Evolutionary conservation across 768 basidiomycete species (phyloP).

Genomic region (Pleurotus giganteus): DNA sequence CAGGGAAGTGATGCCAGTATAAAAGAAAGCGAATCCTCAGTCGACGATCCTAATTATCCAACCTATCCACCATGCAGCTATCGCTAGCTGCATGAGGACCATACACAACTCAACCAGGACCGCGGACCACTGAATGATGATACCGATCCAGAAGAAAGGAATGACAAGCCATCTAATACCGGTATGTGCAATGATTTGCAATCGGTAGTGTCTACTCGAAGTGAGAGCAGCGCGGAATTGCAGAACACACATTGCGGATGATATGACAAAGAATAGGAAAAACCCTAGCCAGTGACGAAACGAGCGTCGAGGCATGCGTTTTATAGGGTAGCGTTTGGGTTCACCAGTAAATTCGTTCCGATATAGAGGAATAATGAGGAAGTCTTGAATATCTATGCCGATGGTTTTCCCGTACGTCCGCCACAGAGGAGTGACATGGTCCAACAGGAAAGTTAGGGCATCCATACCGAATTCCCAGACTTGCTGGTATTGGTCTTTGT

Average conservation of each 20-base stretch:
- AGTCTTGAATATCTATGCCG: conserved; percentile 75
- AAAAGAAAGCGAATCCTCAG: background rate
- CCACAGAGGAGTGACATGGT: conserved; percentile 80
- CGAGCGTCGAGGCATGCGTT: conserved; percentile 58
- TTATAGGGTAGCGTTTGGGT: conserved; percentile 62
- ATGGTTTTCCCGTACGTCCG: conserved; percentile 80
- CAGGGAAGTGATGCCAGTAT: conserved; percentile 2
- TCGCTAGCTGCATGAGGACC: conserved; percentile 55
- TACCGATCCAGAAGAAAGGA: conserved; percentile 62
- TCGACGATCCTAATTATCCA: conserved; percentile 57
- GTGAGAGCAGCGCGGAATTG: conserved; percentile 59
- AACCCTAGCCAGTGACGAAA: conserved; percentile 68
- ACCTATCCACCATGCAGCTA: conserved; percentile 73
- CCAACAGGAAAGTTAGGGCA: conserved; percentile 69
- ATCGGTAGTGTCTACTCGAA: conserved; percentile 49
- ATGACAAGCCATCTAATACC: conserved; percentile 62
- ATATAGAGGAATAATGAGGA: conserved; percentile 79
- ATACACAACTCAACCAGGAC: conserved; percentile 58
- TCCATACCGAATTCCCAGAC: conserved; percentile 83
- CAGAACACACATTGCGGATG: conserved; percentile 48
- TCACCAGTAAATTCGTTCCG: conserved; percentile 85
- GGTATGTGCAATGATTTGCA: conserved; percentile 57
- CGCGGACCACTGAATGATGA: conserved; percentile 67
- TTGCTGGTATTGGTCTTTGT: conserved; percentile 77
- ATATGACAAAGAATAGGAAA: conserved; percentile 45